Evolutionary conservation across 805 yeast genomes (phyloP), one percentile per base, ranked within the genome.

Genomic region (Sugiyamaella mastotermitis): DNA sequence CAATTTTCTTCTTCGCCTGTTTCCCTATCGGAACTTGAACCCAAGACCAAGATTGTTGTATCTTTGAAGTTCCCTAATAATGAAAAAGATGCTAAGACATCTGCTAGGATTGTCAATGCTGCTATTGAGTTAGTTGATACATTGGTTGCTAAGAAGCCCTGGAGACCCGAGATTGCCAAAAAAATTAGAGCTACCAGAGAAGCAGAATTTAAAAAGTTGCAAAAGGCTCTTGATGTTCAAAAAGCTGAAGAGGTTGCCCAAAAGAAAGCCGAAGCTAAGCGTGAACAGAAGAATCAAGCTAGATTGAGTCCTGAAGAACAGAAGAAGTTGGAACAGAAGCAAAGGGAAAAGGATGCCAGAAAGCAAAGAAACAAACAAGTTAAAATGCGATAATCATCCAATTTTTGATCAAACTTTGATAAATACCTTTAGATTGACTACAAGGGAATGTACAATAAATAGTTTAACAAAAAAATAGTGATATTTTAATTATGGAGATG

Each of bases 101-200:
- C 78, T 25, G 62, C 68, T 24, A 61, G 63, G 20, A 45, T 84
- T 16, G 57, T 85, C 35, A 63, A 64, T 15, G 74, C 81, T 26
- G 68, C 79, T 20, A 68, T 86, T 37, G 66, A 63, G 40, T 58
- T 82, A 13, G 72, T 81, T 37, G 90, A 81, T 59, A 63, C 66
- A 41, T 69, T 72, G 46, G 72, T 80, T 32, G 69, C 66, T 46
- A 67, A 73, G 37, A 42, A 41, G 22, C 43, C 42, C 13, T 75
- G 84, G 64, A 79, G 82, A 58, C 71, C 80, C 10, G 97, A 87
- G 58, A 69, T 87, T 40, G 64, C 78, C 44, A 82, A 78, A 60
- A 90, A 85, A 67, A 70, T 86, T 42, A 76, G 70, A 56, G 79
- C 78, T 55, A 74, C 83, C 36, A 86, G 98, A 70, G 82, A 78